phyloP scores from a whole-genome alignment of 169 alveolate species.

The Plasmodium adleri region DNA sequence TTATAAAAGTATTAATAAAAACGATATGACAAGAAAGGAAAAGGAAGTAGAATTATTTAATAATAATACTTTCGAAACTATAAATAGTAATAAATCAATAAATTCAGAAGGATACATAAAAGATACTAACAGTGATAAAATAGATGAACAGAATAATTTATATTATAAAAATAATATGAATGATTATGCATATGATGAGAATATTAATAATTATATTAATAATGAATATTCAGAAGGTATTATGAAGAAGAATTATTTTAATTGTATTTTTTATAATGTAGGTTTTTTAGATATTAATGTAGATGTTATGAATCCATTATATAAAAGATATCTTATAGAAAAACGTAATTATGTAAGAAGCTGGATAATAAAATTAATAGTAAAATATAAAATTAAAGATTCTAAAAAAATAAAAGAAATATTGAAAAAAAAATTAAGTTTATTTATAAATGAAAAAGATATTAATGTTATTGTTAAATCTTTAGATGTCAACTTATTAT shows the following conservation, averaged over 20 bases:
- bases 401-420: constrained; percentile 58
- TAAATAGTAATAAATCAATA: too few species aligned
- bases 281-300: constrained; percentile 60
- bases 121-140: too few species aligned
- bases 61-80: too few species aligned
- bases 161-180: background rate
- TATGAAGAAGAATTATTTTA: background rate
- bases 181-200: too few species aligned
- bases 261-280: constrained; percentile 62
- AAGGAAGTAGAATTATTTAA: too few species aligned
- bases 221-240: background rate
- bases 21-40: too few species aligned
- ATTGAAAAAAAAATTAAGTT: constrained; percentile 23
- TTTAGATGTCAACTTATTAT: constrained; percentile 17
- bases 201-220: too few species aligned
- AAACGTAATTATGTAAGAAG: constrained; percentile 68
- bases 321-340: constrained; percentile 36
- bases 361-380: constrained; percentile 52
- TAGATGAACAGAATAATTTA: too few species aligned
- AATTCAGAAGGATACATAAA: too few species aligned
- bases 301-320: constrained; percentile 35
- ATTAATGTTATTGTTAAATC: constrained; percentile 62
- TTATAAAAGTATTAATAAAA: too few species aligned
- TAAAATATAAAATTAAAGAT: constrained; percentile 61
- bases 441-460: constrained; percentile 62